phyloP scores from a whole-genome alignment of 2,329 filamentous ascomycete species.

The Tothia fuscella region DNA sequence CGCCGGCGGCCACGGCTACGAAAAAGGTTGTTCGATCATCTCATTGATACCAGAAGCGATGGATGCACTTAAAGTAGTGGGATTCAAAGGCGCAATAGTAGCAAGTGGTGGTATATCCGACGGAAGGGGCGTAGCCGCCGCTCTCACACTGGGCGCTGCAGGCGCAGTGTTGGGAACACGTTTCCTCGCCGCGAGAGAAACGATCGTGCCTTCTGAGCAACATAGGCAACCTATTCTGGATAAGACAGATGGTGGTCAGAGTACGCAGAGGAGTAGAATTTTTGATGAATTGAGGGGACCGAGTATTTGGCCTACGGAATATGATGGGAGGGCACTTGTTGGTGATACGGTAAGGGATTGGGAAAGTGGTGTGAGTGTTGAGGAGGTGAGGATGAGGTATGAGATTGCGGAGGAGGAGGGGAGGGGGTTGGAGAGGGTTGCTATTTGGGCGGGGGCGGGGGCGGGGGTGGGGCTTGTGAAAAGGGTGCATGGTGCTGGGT shows the following conservation, averaged over 20 bases:
- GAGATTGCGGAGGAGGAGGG: conserved; percentile 29
- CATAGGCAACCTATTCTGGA: conserved; percentile 35
- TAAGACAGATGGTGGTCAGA: conserved; percentile 38
- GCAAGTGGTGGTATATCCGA: conserved; percentile 51
- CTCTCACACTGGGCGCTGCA: conserved; percentile 38
- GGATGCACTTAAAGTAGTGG: conserved; percentile 28
- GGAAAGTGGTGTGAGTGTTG: conserved; percentile 21
- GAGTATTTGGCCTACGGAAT: conserved; percentile 43
- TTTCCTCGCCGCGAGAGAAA: conserved; percentile 42
- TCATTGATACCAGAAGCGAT: conserved; percentile 46
- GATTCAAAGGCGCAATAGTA: conserved; percentile 24
- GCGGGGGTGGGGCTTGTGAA: conserved; percentile 47
- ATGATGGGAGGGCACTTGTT: conserved; percentile 44
- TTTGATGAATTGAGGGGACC: conserved; percentile 45
- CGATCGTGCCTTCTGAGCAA: conserved; percentile 26
- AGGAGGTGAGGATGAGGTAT: conserved; percentile 33
- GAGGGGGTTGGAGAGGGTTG: conserved; percentile 15
- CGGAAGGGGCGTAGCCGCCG: conserved; percentile 42
- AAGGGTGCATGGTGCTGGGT: conserved; percentile 35
- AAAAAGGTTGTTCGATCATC: conserved; percentile 41
- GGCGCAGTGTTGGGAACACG: conserved; percentile 52
- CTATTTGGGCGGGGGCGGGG: conserved; percentile 52
- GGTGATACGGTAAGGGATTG: conserved; percentile 40
- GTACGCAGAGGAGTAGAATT: conserved; percentile 37
- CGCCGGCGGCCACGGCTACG: conserved; percentile 52